These are phyloP conservation scores for Plectosphaerella cucumerina DNA, from an alignment of 2,329 filamentous ascomycete genomes.

Conservation along the genomic window DNA sequence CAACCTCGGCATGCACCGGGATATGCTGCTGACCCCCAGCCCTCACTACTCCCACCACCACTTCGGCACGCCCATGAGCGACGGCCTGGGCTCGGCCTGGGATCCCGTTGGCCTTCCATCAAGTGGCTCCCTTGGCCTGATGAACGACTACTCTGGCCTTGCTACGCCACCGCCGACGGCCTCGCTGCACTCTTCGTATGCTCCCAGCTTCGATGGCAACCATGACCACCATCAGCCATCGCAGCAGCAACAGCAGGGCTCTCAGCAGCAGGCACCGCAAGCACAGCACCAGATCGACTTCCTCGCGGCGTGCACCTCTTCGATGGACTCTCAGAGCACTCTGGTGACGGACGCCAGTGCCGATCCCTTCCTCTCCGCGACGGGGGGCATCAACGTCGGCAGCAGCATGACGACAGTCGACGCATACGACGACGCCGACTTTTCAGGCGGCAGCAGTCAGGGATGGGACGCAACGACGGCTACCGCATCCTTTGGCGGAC, in stretches of 20 bases:
- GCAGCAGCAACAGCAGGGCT: background rate
- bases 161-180: slow-evolving; percentile 54
- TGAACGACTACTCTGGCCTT: slow-evolving; percentile 50
- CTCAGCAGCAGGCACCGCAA: background rate
- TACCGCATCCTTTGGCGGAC: slow-evolving; percentile 7
- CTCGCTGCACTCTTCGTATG: slow-evolving; percentile 42
- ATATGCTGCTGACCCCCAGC: slow-evolving; percentile 50
- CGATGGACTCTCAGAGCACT: slow-evolving; percentile 13
- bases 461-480: slow-evolving; percentile 10
- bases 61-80: slow-evolving; percentile 50
- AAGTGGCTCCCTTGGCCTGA: slow-evolving; percentile 31
- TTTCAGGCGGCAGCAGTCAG: slow-evolving; percentile 3
- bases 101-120: slow-evolving; percentile 29
- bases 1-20: slow-evolving; percentile 20
- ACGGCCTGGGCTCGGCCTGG: slow-evolving; percentile 50
- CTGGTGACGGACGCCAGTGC: slow-evolving; percentile 10
- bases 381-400: slow-evolving; percentile 13
- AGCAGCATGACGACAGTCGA: slow-evolving; percentile 9
- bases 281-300: slow-evolving; percentile 11
- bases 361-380: slow-evolving; percentile 13
- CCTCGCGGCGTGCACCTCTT: slow-evolving; percentile 10
- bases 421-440: slow-evolving; percentile 12
- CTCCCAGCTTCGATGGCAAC: slow-evolving; percentile 37
- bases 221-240: slow-evolving; percentile 10
- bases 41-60: slow-evolving; percentile 43